Conservation (phyloP, 257 asterid genomes). For the Cinchona pubescens region DNA sequence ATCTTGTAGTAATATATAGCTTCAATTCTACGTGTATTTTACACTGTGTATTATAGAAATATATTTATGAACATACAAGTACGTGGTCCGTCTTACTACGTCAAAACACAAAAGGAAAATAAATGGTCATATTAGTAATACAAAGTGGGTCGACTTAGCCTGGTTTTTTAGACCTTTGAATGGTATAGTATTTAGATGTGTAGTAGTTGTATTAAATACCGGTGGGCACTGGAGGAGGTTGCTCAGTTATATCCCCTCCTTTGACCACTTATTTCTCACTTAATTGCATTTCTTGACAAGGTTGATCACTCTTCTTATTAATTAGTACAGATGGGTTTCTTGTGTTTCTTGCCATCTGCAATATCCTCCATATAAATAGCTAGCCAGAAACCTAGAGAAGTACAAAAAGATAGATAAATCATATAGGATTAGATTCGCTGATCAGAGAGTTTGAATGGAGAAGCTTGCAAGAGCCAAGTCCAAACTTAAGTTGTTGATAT, state of each 20-base stretch:
- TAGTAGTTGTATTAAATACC: slow-evolving; percentile 11
- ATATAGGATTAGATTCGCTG: no score
- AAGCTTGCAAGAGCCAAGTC: slow-evolving; percentile 19
- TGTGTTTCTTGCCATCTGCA: not conserved
- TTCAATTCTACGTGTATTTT: no score
- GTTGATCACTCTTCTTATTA: not conserved
- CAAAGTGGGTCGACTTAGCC: slow-evolving; percentile 27
- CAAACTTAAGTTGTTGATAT: slow-evolving; percentile 28
- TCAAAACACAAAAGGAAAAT: not conserved
- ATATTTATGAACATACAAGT: no score
- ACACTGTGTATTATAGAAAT: no score
- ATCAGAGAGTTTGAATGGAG: slow-evolving; percentile 23
- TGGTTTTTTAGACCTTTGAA: slow-evolving; percentile 35
- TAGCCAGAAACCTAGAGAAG: no score
- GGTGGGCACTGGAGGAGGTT: not conserved
- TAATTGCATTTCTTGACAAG: slow-evolving; percentile 14
- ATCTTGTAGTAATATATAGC: no score
- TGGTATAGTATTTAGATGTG: slow-evolving; percentile 12
- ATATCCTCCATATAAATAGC: not conserved
- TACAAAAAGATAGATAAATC: no score
- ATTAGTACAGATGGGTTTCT: not conserved
- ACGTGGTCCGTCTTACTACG: no score
- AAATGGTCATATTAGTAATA: not conserved
- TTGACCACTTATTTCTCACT: slow-evolving; percentile 17
- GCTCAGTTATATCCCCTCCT: not conserved